Evolutionary conservation across 257 asterid species (phyloP).

Genomic region (Solanum sparsipilum): DNA sequence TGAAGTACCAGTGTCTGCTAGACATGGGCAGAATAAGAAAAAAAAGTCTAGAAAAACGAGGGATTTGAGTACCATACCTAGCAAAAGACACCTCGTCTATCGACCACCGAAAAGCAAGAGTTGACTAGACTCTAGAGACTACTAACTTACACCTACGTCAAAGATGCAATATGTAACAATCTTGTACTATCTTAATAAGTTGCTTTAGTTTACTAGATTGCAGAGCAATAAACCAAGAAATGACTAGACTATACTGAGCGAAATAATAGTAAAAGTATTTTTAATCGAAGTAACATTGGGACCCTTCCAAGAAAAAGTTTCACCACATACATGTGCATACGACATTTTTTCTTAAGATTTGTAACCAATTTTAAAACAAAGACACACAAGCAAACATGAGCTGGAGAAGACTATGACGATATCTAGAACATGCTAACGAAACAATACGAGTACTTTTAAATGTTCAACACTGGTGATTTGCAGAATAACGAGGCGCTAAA

Average conservation of each 20-base stretch:
- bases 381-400: not conserved
- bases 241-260: not conserved
- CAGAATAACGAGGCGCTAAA: not conserved
- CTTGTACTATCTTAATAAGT: not conserved
- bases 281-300: not conserved
- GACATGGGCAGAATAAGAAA: not conserved
- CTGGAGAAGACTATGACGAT: not conserved
- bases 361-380: not conserved
- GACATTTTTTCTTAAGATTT: not conserved
- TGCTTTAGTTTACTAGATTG: not conserved
- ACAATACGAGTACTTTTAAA: not conserved
- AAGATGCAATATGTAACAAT: not conserved
- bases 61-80: not conserved
- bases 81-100: not conserved
- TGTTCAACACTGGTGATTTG: not conserved
- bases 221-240: not conserved
- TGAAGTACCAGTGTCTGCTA: not conserved
- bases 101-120: not conserved
- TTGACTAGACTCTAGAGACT: not conserved
- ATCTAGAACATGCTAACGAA: not conserved
- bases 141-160: not conserved
- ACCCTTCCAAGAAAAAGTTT: not conserved
- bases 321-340: not conserved
- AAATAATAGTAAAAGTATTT: not conserved
- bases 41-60: not conserved